Evolutionary conservation across 83 land plant genomes (phyloP).

Genomic region (Larix sibirica): DNA sequence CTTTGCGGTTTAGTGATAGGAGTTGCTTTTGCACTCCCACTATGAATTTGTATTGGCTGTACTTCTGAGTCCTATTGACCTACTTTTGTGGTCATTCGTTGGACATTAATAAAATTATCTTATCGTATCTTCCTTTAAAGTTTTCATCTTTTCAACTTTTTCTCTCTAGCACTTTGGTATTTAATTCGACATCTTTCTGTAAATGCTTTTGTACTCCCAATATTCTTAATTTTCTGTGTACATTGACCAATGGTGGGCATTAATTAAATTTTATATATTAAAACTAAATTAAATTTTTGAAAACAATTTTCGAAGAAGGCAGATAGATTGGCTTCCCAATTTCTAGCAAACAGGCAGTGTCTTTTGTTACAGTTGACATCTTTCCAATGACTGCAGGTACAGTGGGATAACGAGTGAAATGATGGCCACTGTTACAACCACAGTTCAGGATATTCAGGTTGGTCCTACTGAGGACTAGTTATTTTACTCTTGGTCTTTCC

Average conservation of each 20-base stretch:
- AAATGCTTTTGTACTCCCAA: too few relatives aligned
- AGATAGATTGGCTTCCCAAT: background rate
- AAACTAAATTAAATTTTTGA: background rate
- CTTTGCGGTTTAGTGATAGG: too few relatives aligned
- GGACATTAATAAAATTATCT: too few relatives aligned
- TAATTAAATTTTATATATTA: background rate
- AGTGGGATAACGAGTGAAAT: conserved; percentile 91
- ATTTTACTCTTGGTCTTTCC: background rate
- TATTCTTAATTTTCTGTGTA: too few relatives aligned
- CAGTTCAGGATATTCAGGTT: conserved; percentile 81
- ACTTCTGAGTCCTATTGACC: too few relatives aligned
- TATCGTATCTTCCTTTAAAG: too few relatives aligned
- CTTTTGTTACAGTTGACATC: background rate
- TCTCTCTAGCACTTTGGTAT: too few relatives aligned
- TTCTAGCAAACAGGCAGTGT: background rate
- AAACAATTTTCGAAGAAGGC: background rate
- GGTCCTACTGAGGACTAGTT: background rate
- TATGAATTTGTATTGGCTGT: too few relatives aligned
- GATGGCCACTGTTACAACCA: conserved; percentile 75
- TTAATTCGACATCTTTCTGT: too few relatives aligned
- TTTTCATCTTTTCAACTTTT: too few relatives aligned
- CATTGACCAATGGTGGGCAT: background rate
- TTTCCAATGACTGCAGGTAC: conserved; percentile 41
- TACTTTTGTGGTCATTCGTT: too few relatives aligned
- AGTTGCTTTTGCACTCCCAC: too few relatives aligned